These are phyloP conservation scores for Camelina hispida DNA, from an alignment of 345 rosid genomes.

Conservation along the genomic window DNA sequence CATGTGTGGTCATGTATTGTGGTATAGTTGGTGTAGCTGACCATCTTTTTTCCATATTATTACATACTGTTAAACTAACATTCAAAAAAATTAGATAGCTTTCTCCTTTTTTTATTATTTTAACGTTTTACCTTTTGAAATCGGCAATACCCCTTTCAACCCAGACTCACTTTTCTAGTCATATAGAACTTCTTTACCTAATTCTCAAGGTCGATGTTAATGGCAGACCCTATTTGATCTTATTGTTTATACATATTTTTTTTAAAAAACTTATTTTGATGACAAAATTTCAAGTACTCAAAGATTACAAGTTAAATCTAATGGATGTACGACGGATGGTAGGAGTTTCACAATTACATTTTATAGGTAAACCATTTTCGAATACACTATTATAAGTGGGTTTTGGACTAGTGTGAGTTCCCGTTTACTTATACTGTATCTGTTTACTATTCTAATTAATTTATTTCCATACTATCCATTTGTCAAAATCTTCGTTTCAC, in stretches of 20 bases:
- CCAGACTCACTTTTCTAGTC: slow-evolving; percentile 21
- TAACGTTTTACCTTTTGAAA: slow-evolving; percentile 30
- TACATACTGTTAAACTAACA: not conserved
- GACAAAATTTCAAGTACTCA: not conserved
- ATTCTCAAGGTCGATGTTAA: slow-evolving; percentile 21
- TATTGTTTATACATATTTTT: not conserved
- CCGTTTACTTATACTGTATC: too few relatives aligned
- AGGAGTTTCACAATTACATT: not conserved
- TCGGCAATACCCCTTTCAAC: slow-evolving; percentile 16
- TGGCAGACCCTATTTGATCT: slow-evolving; percentile 13
- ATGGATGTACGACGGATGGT: not conserved
- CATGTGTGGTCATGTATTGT: too few relatives aligned
- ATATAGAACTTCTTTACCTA: slow-evolving; percentile 28
- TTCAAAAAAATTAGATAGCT: not conserved
- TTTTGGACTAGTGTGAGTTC: not conserved
- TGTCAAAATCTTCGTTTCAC: not conserved
- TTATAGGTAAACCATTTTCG: not conserved
- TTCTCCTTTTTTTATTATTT: slow-evolving; percentile 16
- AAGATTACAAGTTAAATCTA: not conserved
- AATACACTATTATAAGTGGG: not conserved
- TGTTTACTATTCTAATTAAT: not conserved
- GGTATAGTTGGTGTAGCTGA: too few relatives aligned
- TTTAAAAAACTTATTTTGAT: not conserved
- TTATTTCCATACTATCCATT: not conserved
- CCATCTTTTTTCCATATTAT: too few relatives aligned